These are phyloP conservation scores for Saccharomyces pastorianus DNA, from an alignment of 1,139 yeast species.

Conservation along the genomic window DNA sequence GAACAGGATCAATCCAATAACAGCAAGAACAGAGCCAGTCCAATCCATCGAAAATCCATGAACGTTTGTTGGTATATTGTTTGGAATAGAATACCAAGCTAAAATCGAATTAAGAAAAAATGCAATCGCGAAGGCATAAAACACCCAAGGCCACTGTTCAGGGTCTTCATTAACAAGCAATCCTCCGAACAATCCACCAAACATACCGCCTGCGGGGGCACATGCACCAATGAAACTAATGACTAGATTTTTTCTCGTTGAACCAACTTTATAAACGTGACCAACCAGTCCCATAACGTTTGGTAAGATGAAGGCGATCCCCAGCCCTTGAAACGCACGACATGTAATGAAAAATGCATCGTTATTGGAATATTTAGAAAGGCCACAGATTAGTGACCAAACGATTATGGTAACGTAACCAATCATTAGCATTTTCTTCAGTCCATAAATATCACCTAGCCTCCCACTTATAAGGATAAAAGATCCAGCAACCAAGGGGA, in stretches of 20 bases:
- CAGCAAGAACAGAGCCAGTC: slow-evolving; percentile 41
- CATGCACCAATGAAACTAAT: slow-evolving; percentile 47
- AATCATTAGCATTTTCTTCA: slow-evolving; percentile 36
- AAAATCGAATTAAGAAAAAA: slow-evolving; percentile 30
- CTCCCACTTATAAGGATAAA: too few species aligned
- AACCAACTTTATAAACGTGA: slow-evolving; percentile 39
- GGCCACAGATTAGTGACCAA: slow-evolving; percentile 43
- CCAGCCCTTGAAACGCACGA: slow-evolving; percentile 51
- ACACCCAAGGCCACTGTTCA: slow-evolving; percentile 45
- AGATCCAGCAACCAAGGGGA: slow-evolving; percentile 51
- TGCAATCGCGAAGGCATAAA: slow-evolving; percentile 39
- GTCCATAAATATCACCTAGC: slow-evolving; percentile 33
- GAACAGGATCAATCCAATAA: slow-evolving; percentile 41
- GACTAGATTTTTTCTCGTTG: slow-evolving; percentile 41
- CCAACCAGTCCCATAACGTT: slow-evolving; percentile 48
- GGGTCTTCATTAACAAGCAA: slow-evolving; percentile 37
- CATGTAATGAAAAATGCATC: slow-evolving; percentile 43
- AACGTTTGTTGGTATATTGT: slow-evolving; percentile 21
- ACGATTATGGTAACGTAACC: slow-evolving; percentile 42
- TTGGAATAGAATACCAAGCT: slow-evolving; percentile 36
- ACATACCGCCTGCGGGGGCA: slow-evolving; percentile 48
- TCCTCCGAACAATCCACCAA: slow-evolving; percentile 45
- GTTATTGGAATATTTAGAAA: slow-evolving; percentile 38
- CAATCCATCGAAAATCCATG: slow-evolving; percentile 35
- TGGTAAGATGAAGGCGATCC: slow-evolving; percentile 46